Base-by-base conservation (phyloP, 2,329 filamentous ascomycete genomes). In the Curvularia lunata region DNA sequence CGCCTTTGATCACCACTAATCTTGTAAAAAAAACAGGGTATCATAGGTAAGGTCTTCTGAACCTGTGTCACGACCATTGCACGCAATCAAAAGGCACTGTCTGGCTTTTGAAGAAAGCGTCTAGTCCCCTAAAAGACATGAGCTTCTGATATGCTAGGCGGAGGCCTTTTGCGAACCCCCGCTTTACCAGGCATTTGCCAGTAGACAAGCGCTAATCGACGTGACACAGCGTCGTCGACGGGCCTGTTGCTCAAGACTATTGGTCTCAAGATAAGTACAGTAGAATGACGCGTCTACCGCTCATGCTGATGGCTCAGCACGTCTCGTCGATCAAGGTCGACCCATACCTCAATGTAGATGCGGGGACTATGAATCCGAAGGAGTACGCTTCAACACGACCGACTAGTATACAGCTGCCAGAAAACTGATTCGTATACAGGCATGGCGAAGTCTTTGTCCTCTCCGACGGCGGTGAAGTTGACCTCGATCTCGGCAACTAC, bases 401-500 rank as follows among this genome's bases (percentile, higher is more conserved):
- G 16, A 23, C 19, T 21, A n/a, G 16, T n/a, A n/a, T 7, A n/a
- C n/a, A n/a, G 12, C 23, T 55, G 19, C 6, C 32, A 23, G 32
- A 27, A 34, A 19, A 60, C 64, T 70, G 42, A 71, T 53, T 40
- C 47, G 30, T 41, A 21, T 51, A 45, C 64, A 90, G 88, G 77
- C 92, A 96, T 74, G 93, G 93, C 65, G 93, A 97, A 80, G 89
- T 90, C 66, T 97, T 94, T 74, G 93, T 97, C 48, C 85, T 95
- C 56, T 87, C 91, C 68, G 91, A 95, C 71, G 91, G 91, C 63
- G 90, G 90, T 66, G 90, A 91, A 77, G 85, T 88, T 62, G 88
- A 91, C 71, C 84, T 91, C 57, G 89, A 91, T 74, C 82, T 91
- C 32, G 89, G 89, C 64, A 91, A 91, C 77, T 91, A 91, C 78